Base-by-base conservation (phyloP, 345 rosid species). In the Streptanthus diversifolius region DNA sequence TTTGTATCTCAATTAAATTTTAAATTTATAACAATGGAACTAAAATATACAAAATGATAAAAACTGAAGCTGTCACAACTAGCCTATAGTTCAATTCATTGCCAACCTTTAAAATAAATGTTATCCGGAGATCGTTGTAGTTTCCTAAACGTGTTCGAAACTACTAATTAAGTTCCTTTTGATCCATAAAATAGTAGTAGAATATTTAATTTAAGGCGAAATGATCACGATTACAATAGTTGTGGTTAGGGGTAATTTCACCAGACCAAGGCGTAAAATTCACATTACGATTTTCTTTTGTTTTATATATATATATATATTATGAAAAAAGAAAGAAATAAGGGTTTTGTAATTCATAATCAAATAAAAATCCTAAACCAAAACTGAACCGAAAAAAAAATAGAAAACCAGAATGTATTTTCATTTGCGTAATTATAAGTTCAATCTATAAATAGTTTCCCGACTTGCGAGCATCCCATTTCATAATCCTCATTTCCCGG, bases 401-500 rank as follows among this genome's bases (percentile, higher is more conserved):
- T 40, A 0, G 22, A 15, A 70, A 36, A 36, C 66, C 40, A 25
- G 33, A 52, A 19, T 10, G 29, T n/a, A 39, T n/a, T 25, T n/a
- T 58, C 61, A 39, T 29, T 66, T 58, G 61, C 62, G 73, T 58
- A 56, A 19, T 10, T 10, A 18, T 19, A 67, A 67, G 55, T 30
- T 74, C 40, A 25, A 47, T 57, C 71, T 77, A 71, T 77, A 77
- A 71, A 77, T 77, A 77, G 49, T 66, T 40, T 17, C 17, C 17
- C 65, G 32, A 36, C 39, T 32, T 11, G 8, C 1, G 0, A 35
- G 30, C 18, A 40, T 8, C 10, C 37, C 32, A 74, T 55, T n/a
- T 79, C 78, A 81, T 44, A 69, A 43, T 69, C 60, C 77, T 32
- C 62, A 14, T 79, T 45, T 68, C 77, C 48, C 30, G 71, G 67